Evolutionary conservation across 2,329 filamentous ascomycete genomes (phyloP).

Genomic region (Botrytis paeoniae): DNA sequence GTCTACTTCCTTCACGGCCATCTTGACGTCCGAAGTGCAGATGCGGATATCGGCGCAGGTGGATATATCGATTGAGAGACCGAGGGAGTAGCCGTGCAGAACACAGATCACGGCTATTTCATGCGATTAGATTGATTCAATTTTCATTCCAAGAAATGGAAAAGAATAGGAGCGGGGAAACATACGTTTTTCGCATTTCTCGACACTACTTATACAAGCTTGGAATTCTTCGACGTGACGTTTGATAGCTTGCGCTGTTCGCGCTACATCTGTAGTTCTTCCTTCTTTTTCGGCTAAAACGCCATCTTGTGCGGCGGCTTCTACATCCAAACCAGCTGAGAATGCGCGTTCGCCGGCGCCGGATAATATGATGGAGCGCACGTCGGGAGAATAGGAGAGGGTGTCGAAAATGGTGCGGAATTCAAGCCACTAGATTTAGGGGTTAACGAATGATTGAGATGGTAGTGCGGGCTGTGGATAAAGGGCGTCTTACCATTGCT

Average conservation of each 20-base stretch:
- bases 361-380: slow-evolving; percentile 76
- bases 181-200: slow-evolving; percentile 84
- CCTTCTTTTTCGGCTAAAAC: slow-evolving; percentile 39
- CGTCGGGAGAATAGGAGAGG: slow-evolving; percentile 67
- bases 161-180: slow-evolving; percentile 23
- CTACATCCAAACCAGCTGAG: slow-evolving; percentile 80
- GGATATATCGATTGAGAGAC: slow-evolving; percentile 72
- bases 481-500: slow-evolving; percentile 51
- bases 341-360: slow-evolving; percentile 82
- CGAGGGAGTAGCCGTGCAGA: slow-evolving; percentile 74
- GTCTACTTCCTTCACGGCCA: slow-evolving; percentile 78
- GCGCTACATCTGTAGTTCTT: slow-evolving; percentile 53
- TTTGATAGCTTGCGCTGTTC: slow-evolving; percentile 60
- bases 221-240: slow-evolving; percentile 79
- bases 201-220: slow-evolving; percentile 68
- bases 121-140: neutral
- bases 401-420: slow-evolving; percentile 67
- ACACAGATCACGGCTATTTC: slow-evolving; percentile 71
- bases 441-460: neutral
- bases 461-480: neutral
- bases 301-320: slow-evolving; percentile 58
- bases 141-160: neutral
- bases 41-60: slow-evolving; percentile 70
- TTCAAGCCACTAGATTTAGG: slow-evolving; percentile 63
- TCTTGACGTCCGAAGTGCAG: slow-evolving; percentile 55